Evolutionary conservation across 805 yeast species (phyloP).

Genomic region (Dipodascopsis uninucleata): DNA sequence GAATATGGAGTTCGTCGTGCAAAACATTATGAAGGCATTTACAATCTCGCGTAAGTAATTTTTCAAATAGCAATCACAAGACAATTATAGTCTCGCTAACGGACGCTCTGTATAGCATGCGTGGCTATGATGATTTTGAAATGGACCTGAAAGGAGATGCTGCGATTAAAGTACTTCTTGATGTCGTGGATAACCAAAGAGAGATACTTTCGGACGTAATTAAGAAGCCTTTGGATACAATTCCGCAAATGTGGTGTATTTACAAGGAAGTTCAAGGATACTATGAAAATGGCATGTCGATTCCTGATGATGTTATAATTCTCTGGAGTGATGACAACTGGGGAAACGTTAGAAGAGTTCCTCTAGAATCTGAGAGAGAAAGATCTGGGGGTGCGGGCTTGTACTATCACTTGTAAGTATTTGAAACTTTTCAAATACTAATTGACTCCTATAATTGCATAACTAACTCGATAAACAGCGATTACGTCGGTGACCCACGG

Average conservation of each 20-base stretch:
- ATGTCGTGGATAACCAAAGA: not conserved
- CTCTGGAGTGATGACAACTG: constrained; percentile 36
- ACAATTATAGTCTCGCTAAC: too few species aligned
- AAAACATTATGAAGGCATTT: constrained; percentile 15
- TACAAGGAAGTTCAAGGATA: constrained; percentile 25
- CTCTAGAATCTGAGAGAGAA: constrained; percentile 28
- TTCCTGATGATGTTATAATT: constrained; percentile 30
- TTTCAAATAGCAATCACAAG: too few species aligned
- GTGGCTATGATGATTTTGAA: constrained; percentile 24
- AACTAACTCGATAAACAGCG: too few species aligned
- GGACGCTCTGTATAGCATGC: too few species aligned
- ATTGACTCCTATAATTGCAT: too few species aligned
- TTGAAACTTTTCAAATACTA: too few species aligned
- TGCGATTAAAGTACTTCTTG: constrained; percentile 11
- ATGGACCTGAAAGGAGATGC: constrained; percentile 19
- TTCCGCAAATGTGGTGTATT: constrained; percentile 28
- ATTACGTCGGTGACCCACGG: constrained; percentile 36
- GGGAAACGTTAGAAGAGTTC: constrained; percentile 36
- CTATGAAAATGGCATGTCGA: constrained; percentile 21
- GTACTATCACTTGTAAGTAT: constrained; percentile 35
- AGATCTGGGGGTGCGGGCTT: constrained; percentile 36
- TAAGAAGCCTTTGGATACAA: constrained; percentile 9
- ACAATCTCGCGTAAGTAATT: too few species aligned
- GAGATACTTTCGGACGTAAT: not conserved
- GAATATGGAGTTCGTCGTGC: constrained; percentile 19